Percentiles rank a stretch among this genome's conserved stretches.
These are phyloP conservation scores for Leishmania mexicana DNA, from an alignment of 208 protist species.

Conservation along the genomic window DNA sequence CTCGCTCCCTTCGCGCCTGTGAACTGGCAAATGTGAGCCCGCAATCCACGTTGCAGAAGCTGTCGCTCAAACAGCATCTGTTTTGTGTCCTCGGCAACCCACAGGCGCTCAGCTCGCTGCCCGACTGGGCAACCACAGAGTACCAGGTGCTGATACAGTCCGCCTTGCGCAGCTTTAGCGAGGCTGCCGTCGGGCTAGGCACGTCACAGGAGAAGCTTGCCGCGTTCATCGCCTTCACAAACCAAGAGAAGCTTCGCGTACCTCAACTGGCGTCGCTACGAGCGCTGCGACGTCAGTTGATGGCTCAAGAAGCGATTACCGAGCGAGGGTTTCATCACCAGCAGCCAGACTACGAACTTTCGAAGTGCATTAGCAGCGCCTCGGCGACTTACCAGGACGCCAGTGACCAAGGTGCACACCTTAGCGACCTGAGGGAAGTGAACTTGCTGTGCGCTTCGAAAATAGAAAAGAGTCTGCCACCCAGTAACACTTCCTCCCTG, in stretches of 20 bases:
- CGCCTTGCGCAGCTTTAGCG: constrained; percentile 54
- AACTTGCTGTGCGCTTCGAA: neutral
- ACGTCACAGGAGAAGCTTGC: constrained; percentile 68
- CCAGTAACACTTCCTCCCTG: neutral
- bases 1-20: constrained; percentile 62
- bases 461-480: neutral
- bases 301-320: constrained; percentile 26
- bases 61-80: constrained; percentile 61
- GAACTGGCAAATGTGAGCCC: constrained; percentile 30
- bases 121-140: constrained; percentile 13
- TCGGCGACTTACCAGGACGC: neutral
- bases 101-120: constrained; percentile 21
- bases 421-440: no score
- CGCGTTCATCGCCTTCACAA: constrained; percentile 42
- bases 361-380: neutral
- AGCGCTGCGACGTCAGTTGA: constrained; percentile 38
- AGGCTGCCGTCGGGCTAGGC: constrained; percentile 45
- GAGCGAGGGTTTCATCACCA: constrained; percentile 15
- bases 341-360: neutral
- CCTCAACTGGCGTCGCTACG: constrained; percentile 33
- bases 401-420: neutral
- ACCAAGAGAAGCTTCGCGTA: constrained; percentile 47
- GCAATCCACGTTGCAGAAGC: constrained; percentile 34
- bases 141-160: constrained; percentile 36
- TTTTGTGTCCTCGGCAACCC: constrained; percentile 37